These are phyloP conservation scores for Gastrodia elata DNA, from an alignment of 106 monocot species.

Conservation along the genomic window DNA sequence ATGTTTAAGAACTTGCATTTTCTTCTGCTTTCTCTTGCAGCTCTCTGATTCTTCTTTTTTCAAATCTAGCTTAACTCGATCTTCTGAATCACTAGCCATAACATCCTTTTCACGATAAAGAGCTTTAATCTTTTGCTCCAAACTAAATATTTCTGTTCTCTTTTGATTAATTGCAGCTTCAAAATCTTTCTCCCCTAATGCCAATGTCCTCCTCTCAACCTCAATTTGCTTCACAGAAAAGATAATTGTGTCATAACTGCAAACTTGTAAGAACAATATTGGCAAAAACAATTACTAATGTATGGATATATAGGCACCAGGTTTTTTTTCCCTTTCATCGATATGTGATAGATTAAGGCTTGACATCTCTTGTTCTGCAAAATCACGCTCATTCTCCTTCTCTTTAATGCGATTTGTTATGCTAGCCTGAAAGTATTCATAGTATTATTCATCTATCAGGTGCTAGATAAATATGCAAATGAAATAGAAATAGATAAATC, in stretches of 20 bases:
- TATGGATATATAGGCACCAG: constrained; percentile 35
- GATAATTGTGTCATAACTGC: neutral
- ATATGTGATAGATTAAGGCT: constrained; percentile 66
- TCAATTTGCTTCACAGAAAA: constrained; percentile 65
- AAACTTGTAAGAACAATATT: neutral
- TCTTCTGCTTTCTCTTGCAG: constrained; percentile 56
- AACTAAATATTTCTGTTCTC: constrained; percentile 63
- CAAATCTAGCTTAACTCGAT: constrained; percentile 62
- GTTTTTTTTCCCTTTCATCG: constrained; percentile 74
- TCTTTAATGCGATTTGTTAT: constrained; percentile 54
- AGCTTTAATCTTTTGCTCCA: constrained; percentile 72
- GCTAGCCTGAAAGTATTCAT: constrained; percentile 37
- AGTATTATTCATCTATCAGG: neutral
- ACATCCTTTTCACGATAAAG: constrained; percentile 73
- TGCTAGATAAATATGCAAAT: neutral
- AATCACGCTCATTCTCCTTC: constrained; percentile 58
- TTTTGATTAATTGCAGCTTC: constrained; percentile 66
- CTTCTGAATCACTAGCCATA: constrained; percentile 68
- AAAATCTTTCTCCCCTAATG: constrained; percentile 56
- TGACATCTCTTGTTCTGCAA: constrained; percentile 61
- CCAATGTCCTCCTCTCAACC: constrained; percentile 65
- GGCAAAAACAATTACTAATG: neutral
- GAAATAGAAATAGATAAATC: neutral
- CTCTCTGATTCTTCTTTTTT: constrained; percentile 71
- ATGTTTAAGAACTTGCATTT: constrained; percentile 42